Evolutionary conservation across 148 eudicot species (phyloP).

Genomic region (Cornus kousa): DNA sequence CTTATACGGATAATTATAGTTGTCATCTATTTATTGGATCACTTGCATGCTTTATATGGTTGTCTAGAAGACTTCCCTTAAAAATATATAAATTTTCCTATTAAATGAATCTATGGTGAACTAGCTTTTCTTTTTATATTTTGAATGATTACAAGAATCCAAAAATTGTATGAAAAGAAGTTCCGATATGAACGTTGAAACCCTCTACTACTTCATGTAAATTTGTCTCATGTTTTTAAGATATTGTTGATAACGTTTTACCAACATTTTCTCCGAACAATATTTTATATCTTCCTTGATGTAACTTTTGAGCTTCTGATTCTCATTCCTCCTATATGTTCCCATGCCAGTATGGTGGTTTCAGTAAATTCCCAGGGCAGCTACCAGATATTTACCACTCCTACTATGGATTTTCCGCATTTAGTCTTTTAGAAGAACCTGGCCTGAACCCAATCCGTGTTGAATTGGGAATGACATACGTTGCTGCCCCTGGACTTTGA

Average conservation of each 20-base stretch:
- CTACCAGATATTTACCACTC: constrained; percentile 92
- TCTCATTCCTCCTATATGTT: constrained; percentile 8
- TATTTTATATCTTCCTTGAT: not conserved
- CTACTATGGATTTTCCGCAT: constrained; percentile 77
- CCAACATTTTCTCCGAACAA: not conserved
- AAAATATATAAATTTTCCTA: no score
- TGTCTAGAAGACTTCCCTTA: not conserved
- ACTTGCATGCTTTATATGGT: not conserved
- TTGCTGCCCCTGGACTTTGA: constrained; percentile 40
- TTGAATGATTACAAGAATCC: no score
- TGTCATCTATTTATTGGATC: not conserved
- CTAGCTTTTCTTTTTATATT: no score
- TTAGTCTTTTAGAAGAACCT: constrained; percentile 72
- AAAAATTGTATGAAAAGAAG: no score
- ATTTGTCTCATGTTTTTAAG: not conserved
- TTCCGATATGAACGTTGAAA: not conserved
- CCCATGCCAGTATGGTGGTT: constrained; percentile 76
- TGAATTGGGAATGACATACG: constrained; percentile 63
- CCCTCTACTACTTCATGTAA: not conserved
- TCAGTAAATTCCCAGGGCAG: constrained; percentile 76
- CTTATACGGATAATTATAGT: not conserved
- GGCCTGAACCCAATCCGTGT: constrained; percentile 47
- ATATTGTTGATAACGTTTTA: not conserved
- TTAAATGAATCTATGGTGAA: no score
- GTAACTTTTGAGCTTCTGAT: not conserved